Percentiles rank a stretch among this genome's conserved stretches.
Evolutionary conservation across 495 filamentous ascomycete genomes (phyloP).

Genomic region (Hypomontagnella submonticulosa): DNA sequence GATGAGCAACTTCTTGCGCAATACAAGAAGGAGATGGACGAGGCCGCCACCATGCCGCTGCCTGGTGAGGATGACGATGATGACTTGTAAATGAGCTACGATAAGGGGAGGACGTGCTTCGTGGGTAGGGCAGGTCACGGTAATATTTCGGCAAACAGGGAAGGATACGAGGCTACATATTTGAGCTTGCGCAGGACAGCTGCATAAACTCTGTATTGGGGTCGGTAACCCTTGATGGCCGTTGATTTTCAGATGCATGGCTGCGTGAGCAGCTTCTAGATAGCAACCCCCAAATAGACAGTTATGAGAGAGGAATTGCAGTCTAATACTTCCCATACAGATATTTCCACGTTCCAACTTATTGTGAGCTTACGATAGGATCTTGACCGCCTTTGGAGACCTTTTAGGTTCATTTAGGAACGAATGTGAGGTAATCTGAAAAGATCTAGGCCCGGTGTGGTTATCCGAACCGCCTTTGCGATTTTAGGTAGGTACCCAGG

Average conservation of each 20-base stretch:
- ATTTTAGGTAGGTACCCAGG: constrained; percentile 20
- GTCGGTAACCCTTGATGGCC: constrained; percentile 35
- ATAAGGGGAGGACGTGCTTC: constrained; percentile 11
- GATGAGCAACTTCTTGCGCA: constrained; percentile 81
- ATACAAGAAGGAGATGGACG: constrained; percentile 90
- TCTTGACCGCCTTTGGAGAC: neutral
- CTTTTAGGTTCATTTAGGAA: neutral
- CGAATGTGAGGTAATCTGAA: neutral
- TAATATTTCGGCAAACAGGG: constrained; percentile 41
- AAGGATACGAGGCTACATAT: constrained; percentile 35
- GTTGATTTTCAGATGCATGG: constrained; percentile 46
- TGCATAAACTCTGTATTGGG: constrained; percentile 29
- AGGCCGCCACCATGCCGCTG: constrained; percentile 83
- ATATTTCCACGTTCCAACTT: constrained; percentile 5
- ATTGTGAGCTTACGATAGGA: too few species aligned
- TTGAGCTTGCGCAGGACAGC: constrained; percentile 29
- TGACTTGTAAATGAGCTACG: constrained; percentile 58
- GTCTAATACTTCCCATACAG: constrained; percentile 13
- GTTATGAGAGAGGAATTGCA: constrained; percentile 38
- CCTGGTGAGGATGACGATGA: constrained; percentile 94
- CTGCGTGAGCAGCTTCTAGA: constrained; percentile 48
- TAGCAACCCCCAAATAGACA: constrained; percentile 50
- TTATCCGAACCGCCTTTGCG: constrained; percentile 10
- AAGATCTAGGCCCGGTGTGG: constrained; percentile 9
- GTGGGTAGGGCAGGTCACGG: constrained; percentile 32